These are phyloP conservation scores for Cadophora gregata DNA, from an alignment of 2,329 filamentous ascomycete species.

Conservation along the genomic window DNA sequence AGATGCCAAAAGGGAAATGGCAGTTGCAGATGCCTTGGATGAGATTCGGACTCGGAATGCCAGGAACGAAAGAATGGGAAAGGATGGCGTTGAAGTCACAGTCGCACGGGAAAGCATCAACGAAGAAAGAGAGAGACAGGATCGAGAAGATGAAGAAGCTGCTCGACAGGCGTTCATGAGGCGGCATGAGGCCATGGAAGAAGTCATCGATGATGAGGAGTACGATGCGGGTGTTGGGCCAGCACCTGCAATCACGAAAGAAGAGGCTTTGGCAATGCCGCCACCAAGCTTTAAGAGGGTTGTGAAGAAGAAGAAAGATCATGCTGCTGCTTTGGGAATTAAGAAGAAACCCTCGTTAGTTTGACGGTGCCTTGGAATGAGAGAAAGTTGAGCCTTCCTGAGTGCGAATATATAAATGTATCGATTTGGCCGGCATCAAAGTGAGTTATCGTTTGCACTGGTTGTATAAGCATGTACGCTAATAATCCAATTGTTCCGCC, in stretches of 20 bases:
- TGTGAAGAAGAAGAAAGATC: constrained; percentile 87
- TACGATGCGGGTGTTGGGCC: constrained; percentile 41
- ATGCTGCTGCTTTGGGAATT: constrained; percentile 76
- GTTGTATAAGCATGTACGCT: background rate
- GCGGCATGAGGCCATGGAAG: constrained; percentile 43
- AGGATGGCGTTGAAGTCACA: constrained; percentile 68
- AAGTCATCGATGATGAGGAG: constrained; percentile 45
- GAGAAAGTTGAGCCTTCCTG: background rate
- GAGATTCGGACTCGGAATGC: constrained; percentile 94
- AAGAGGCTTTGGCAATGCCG: constrained; percentile 51
- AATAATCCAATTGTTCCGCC: background rate
- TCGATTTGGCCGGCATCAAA: constrained; percentile 6
- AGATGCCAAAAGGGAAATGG: constrained; percentile 95
- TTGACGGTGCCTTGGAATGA: constrained; percentile 42
- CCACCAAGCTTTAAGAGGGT: constrained; percentile 75
- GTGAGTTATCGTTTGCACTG: constrained; percentile 7
- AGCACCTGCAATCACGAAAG: constrained; percentile 46
- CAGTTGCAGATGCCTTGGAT: constrained; percentile 92
- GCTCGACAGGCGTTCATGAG: constrained; percentile 76
- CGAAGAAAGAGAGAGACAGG: constrained; percentile 67
- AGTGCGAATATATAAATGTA: background rate
- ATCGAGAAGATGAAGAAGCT: constrained; percentile 83
- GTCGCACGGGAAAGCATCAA: constrained; percentile 59
- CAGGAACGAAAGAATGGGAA: constrained; percentile 76
- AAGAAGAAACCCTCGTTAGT: constrained; percentile 78